Conservation (phyloP, 2,329 filamentous ascomycete species). For the Penicillium sp. region DNA sequence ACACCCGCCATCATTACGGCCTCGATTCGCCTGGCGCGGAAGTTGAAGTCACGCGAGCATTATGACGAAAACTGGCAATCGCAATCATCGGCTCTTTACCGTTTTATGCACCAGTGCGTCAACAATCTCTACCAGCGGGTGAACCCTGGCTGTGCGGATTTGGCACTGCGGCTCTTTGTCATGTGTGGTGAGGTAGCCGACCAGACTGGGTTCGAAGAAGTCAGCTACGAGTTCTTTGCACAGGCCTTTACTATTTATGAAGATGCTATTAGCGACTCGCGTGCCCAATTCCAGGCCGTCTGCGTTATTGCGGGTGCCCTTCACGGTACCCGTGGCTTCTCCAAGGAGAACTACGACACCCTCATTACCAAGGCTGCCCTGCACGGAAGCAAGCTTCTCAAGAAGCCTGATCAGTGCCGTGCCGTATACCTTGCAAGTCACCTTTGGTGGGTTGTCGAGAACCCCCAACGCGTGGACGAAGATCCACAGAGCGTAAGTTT, state of each 20-base stretch:
- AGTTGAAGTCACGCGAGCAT: constrained; percentile 87
- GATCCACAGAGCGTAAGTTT: constrained; percentile 73
- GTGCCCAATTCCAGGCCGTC: constrained; percentile 96
- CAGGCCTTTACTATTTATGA: constrained; percentile 98
- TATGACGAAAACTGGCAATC: constrained; percentile 72
- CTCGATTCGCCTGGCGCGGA: constrained; percentile 82
- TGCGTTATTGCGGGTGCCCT: constrained; percentile 88
- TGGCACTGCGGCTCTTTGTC: constrained; percentile 85
- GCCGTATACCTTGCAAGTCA: constrained; percentile 96
- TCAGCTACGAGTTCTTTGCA: constrained; percentile 96
- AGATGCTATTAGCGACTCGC: constrained; percentile 90
- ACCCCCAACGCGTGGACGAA: constrained; percentile 71
- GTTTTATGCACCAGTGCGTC: constrained; percentile 88
- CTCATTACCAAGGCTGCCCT: constrained; percentile 96
- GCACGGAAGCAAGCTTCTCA: constrained; percentile 92
- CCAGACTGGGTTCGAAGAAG: constrained; percentile 87
- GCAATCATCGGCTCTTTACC: constrained; percentile 79
- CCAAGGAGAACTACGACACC: constrained; percentile 97
- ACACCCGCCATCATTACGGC: constrained; percentile 88
- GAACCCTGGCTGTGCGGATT: constrained; percentile 75
- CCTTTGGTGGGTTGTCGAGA: constrained; percentile 94
- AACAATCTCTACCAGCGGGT: constrained; percentile 86
- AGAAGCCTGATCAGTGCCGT: constrained; percentile 96
- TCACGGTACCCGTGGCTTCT: constrained; percentile 84
- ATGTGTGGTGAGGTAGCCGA: constrained; percentile 91